Percentiles rank a stretch among this genome's conserved stretches.
phyloP scores from a whole-genome alignment of 306 rosid genomes.

The Prosopis cineraria region DNA sequence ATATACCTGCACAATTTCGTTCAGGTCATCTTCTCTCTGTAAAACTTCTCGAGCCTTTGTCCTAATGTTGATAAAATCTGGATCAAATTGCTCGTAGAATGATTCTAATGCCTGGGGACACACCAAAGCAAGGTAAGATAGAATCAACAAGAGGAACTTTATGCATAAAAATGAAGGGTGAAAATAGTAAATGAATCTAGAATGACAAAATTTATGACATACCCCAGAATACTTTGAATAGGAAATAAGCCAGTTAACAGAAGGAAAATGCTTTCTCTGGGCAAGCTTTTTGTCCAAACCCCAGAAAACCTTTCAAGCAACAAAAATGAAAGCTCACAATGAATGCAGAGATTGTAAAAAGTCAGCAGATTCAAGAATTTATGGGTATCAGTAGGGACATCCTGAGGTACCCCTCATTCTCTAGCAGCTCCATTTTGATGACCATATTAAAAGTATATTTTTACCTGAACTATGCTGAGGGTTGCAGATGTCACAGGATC shows the following conservation, averaged over 20 bases:
- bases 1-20: slow-evolving; percentile 95
- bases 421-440: slow-evolving; percentile 19
- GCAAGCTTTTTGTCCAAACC: slow-evolving; percentile 99
- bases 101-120: slow-evolving; percentile 81
- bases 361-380: slow-evolving; percentile 18
- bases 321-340: slow-evolving; percentile 15
- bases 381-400: not conserved
- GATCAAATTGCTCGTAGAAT: slow-evolving; percentile 94
- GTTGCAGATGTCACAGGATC: slow-evolving; percentile 99
- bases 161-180: slow-evolving; percentile 29
- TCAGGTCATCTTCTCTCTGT: slow-evolving; percentile 98
- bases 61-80: slow-evolving; percentile 96
- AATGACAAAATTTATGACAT: slow-evolving; percentile 40
- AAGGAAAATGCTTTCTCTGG: slow-evolving; percentile 99
- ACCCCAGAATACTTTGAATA: slow-evolving; percentile 94
- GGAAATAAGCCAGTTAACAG: slow-evolving; percentile 99
- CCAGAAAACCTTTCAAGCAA: slow-evolving; percentile 87
- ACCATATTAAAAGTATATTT: slow-evolving; percentile 15
- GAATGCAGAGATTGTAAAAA: slow-evolving; percentile 20
- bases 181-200: slow-evolving; percentile 15
- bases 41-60: slow-evolving; percentile 98
- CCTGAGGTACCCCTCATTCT: not conserved
- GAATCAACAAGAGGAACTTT: slow-evolving; percentile 16
- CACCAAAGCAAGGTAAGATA: slow-evolving; percentile 6
- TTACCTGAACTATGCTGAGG: slow-evolving; percentile 98